Base-by-base conservation (phyloP, 2,329 filamentous ascomycete genomes). In the Diaporthe caulivora region DNA sequence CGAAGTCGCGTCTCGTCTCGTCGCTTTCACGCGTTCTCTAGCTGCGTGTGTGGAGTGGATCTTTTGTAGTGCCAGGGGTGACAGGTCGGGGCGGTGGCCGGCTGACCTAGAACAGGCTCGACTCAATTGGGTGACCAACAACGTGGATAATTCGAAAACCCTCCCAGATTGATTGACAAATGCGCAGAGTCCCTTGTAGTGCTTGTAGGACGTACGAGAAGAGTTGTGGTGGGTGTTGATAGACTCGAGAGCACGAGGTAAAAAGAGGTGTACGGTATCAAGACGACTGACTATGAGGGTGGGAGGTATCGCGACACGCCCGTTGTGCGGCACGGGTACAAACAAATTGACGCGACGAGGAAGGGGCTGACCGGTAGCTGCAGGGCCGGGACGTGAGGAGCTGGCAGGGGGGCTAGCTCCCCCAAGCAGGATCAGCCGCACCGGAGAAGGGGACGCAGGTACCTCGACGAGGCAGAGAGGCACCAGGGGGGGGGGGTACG, bases 1-100 rank as follows among this genome's bases (percentile, higher is more conserved):
- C 49, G 73, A 62, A 40, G 26, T 70, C 64, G 62, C 64, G 70
- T 71, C 71, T 62, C 71, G 73, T 71, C 62, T 67, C 44, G 58
- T 62, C 9, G 62, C 62, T 67, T 37, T 67, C 62, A 67, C 62
- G 62, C 62, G 62, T 67, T 31, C 47, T 53, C 18, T 67, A 24
- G 29, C 29, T 29, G 60, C 37, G 51, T 8, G 55, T 58, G 55
- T 29, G 47, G 31, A 67, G 62, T 67, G 62, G 62, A 67, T 67
- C 47, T 67, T 51, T 31, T 51, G n/a, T 31, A 51, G 62, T 67
- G 62, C 44, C 29, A 26, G 47, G 49, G 60, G 44, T 31, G 49
- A 9, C 13, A 67, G 62, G 62, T 11, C 44, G 29, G 9, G 62
- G 62, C 47, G 62, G 47, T 67, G 62, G 62, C 62, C 62, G 44